These are phyloP conservation scores for Elaeis guineensis DNA, from an alignment of 176 grass and related monocot species.

Conservation along the genomic window DNA sequence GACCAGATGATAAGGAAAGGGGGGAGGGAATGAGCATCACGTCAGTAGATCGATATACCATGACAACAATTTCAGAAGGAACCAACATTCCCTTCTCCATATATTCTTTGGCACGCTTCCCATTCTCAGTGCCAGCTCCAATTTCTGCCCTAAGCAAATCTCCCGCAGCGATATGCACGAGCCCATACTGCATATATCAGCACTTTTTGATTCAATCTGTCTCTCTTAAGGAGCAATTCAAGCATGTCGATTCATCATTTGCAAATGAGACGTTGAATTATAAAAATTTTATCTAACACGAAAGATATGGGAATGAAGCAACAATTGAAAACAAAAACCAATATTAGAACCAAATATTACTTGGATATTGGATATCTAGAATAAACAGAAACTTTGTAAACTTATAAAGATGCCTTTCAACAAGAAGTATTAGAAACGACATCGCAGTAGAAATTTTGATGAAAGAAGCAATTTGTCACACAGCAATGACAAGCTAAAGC, in stretches of 20 bases:
- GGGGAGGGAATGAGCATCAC: not conserved
- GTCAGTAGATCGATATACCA: conserved; percentile 25
- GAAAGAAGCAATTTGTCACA: no score
- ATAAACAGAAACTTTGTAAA: no score
- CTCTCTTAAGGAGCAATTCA: not conserved
- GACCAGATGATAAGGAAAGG: not conserved
- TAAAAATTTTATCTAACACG: no score
- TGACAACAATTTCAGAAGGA: conserved; percentile 81
- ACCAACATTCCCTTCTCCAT: conserved; percentile 94
- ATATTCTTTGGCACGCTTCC: conserved; percentile 75
- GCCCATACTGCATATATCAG: conserved; percentile 49
- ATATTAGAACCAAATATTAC: no score
- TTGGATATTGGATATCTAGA: no score
- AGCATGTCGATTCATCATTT: not conserved
- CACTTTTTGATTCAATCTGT: not conserved
- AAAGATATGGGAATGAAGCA: no score
- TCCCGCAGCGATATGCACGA: conserved; percentile 93
- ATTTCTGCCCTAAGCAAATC: conserved; percentile 91
- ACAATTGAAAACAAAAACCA: no score
- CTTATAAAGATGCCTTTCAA: no score
- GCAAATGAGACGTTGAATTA: not conserved
- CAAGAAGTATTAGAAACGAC: no score
- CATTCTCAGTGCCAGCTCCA: conserved; percentile 64
- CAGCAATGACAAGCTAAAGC: no score
- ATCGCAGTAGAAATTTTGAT: no score